Base-by-base conservation (phyloP, 441 rosid genomes). In the Gossypium schwendimanii region DNA sequence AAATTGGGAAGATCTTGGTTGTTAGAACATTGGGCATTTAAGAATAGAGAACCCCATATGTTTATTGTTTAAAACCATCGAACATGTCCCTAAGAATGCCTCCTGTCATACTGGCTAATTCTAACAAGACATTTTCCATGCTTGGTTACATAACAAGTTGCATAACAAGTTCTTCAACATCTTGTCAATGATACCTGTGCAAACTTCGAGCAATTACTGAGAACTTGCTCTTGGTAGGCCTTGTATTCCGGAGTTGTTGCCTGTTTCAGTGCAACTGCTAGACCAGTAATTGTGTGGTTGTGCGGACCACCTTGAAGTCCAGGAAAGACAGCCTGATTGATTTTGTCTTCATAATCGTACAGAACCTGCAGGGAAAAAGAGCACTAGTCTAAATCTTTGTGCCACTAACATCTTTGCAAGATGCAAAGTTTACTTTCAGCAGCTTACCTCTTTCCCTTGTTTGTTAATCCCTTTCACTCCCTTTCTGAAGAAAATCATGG, bases 301-400 rank as follows among this genome's bases (percentile, higher is more conserved):
- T 95, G 98, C 4, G 98, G 99, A 44, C 98, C 97, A 55, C 99
- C 99, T 84, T 95, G 99, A 87, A 95, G 97, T 79, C 99, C 99
- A 65, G 99, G 99, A 80, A 91, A 94, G 62, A 94, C 98, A 2
- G 99, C 97, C 84, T 91, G 96, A 69, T 92, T 95, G 73, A 95
- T 95, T 87, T 86, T 95, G 84, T 95, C 99, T 84, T 89, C 98
- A 63, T 79, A 90, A 79, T 91, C 96, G 82, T 92, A 91, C 83
- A 90, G 66, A 75, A 91, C 90, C 98, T 95, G 81, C 80, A 79
- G 50, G 68, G 78, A 71, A 45, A 73, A 49, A 74, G 78, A 52
- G 8, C 78, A 70, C 21, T 68, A 28, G 45, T 1, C 36, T 20
- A 47, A 76, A 36, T n/a, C 15, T 75, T 55, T 28, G 74, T 11